Evolutionary conservation across 1,139 yeast genomes (phyloP), one percentile per base, ranked within the genome.

Genomic region (Yamadazyma sp.): DNA sequence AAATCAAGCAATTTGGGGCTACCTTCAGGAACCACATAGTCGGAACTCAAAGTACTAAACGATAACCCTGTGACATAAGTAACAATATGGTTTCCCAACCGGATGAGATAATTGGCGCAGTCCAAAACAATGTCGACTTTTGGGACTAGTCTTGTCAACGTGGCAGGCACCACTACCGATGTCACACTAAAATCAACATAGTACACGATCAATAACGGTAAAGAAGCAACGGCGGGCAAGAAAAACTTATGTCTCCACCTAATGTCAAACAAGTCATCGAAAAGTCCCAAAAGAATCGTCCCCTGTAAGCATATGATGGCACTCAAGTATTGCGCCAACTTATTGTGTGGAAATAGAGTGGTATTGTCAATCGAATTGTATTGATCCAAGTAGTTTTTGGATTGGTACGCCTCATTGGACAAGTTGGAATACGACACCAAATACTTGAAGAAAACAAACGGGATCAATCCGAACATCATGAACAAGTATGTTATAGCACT

Each of bases 231-330:
- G 0, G 96, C 96, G 0, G 99, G 99, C 50, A 92, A 61, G 56
- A 92, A 88, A 64, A 92, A 88, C 69, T 92, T 92, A 66, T 92
- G 96, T 58, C 99, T 75, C 99, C 99, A 92, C 50, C 96, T 77
- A 46, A 92, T 82, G 61, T 92, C 98, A 57, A 92, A 92, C 53
- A 92, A 70, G 63, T 92, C 99, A 60, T 92, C 99, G 38, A 95
- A 87, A 20, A 92, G 74, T 0, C 99, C 99, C 37, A 92, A 70
- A 39, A 94, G 66, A 14, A 89, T 76, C 59, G 94, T 91, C 49
- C 91, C 80, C 61, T 88, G 91, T 36, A 92, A 66, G 46, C 95
- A 87, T 45, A 92, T 66, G 10, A 91, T 69, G 2, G 95, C 95
- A 53, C 95, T 82, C 50, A 92, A 72, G 59, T 83, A 92, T 47